Evolutionary conservation across 495 filamentous ascomycete genomes (phyloP).

Genomic region (Aspergillus ostianus): DNA sequence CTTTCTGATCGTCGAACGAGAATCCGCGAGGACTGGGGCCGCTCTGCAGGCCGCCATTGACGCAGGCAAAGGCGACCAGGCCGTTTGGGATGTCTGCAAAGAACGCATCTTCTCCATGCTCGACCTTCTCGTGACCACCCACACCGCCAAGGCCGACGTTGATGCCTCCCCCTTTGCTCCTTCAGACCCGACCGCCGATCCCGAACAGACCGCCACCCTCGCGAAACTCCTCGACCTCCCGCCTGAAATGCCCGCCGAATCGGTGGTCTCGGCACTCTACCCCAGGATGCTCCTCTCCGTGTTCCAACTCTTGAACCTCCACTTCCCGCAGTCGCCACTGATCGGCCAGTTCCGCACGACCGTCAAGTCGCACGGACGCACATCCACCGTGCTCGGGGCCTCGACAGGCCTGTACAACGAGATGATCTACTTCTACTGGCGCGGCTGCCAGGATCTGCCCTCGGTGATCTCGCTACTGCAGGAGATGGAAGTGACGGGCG

Average conservation of each 20-base stretch:
- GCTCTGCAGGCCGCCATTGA: constrained; percentile 29
- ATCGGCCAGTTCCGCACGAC: constrained; percentile 62
- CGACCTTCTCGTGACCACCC: constrained; percentile 31
- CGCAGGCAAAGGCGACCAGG: constrained; percentile 57
- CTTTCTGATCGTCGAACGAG: constrained; percentile 28
- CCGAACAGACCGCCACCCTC: neutral
- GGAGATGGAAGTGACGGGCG: constrained; percentile 75
- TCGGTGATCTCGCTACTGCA: constrained; percentile 60
- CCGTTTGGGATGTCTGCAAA: constrained; percentile 71
- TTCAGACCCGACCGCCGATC: constrained; percentile 7
- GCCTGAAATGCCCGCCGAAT: constrained; percentile 38
- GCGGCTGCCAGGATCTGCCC: constrained; percentile 56
- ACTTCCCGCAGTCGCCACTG: constrained; percentile 62
- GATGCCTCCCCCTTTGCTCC: neutral
- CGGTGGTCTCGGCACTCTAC: constrained; percentile 65
- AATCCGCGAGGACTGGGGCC: constrained; percentile 26
- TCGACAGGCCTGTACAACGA: constrained; percentile 75
- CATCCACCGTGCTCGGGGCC: constrained; percentile 70
- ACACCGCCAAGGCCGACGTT: constrained; percentile 13
- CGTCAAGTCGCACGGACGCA: constrained; percentile 67
- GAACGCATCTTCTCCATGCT: constrained; percentile 66
- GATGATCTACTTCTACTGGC: constrained; percentile 63
- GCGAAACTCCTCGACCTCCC: constrained; percentile 30
- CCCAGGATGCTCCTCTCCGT: constrained; percentile 62
- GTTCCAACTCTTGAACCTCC: constrained; percentile 58